A percentile compares a stretch with the other conserved stretches of the same genome.
phyloP scores from a whole-genome alignment of 2,329 filamentous ascomycete species.

The Phaeophleospora eucalypticola region DNA sequence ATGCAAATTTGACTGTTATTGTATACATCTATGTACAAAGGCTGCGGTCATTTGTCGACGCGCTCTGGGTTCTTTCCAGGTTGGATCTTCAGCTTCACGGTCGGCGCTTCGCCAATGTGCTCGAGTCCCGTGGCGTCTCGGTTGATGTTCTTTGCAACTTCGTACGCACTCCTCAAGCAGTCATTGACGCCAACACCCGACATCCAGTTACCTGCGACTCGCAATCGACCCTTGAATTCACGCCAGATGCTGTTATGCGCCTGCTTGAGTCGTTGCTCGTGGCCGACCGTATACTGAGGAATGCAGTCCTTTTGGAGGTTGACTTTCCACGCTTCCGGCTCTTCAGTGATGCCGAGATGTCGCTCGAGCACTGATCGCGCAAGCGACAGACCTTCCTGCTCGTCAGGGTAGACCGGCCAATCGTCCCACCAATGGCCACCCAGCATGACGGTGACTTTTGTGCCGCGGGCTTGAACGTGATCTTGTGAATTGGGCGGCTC shows the following conservation, averaged over 20 bases:
- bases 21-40: constrained; percentile 17
- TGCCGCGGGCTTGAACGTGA: constrained; percentile 51
- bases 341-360: constrained; percentile 67
- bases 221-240: constrained; percentile 59
- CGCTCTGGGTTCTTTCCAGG: constrained; percentile 8
- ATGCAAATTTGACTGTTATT: too few relatives aligned
- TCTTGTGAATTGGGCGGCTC: constrained; percentile 30
- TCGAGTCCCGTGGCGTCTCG: constrained; percentile 31
- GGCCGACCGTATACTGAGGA: constrained; percentile 83
- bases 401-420: constrained; percentile 57
- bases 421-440: constrained; percentile 88
- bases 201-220: constrained; percentile 53
- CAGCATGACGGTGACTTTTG: constrained; percentile 89
- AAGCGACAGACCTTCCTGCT: constrained; percentile 64
- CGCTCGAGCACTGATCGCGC: constrained; percentile 66
- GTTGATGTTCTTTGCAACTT: constrained; percentile 46
- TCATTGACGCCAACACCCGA: constrained; percentile 49
- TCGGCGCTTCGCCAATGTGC: constrained; percentile 25
- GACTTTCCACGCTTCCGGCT: constrained; percentile 59
- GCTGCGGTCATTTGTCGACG: constrained; percentile 16
- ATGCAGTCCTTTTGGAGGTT: constrained; percentile 69
- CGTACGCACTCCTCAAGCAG: constrained; percentile 53
- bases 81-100: constrained; percentile 18
- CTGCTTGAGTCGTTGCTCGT: constrained; percentile 57
- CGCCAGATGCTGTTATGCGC: constrained; percentile 54